These are phyloP conservation scores for Globisporangium cederbergense DNA, from an alignment of 352 stramenopile species.

Conservation along the genomic window DNA sequence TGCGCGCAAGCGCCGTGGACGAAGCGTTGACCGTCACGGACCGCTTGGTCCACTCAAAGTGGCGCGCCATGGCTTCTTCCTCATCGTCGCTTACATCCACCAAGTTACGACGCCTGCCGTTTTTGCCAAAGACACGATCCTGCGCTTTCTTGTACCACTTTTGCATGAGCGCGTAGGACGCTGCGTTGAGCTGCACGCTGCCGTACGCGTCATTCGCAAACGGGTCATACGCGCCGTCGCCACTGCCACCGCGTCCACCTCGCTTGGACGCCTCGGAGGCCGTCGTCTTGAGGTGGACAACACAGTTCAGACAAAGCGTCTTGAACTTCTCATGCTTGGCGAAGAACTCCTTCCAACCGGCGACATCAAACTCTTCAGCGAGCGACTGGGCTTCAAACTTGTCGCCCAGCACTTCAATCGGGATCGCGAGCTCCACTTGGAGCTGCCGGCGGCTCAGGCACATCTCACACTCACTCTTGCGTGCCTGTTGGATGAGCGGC, in stretches of 20 bases:
- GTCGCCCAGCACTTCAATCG: conserved; percentile 90
- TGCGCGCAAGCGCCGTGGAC: conserved; percentile 77
- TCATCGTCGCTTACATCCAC: conserved; percentile 88
- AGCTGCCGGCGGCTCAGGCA: conserved; percentile 93
- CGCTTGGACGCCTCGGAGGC: conserved; percentile 23
- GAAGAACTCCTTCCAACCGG: conserved; percentile 96
- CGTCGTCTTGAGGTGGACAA: conserved; percentile 71
- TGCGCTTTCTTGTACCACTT: conserved; percentile 91
- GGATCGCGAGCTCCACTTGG: conserved; percentile 92
- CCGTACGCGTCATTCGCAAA: conserved; percentile 40
- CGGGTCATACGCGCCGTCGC: conserved; percentile 20
- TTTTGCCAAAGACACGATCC: conserved; percentile 83
- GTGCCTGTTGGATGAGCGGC: conserved; percentile 88
- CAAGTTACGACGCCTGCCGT: conserved; percentile 49
- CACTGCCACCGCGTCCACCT: conserved; percentile 16
- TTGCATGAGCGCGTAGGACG: conserved; percentile 87
- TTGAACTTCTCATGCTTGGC: conserved; percentile 91
- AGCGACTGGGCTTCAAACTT: conserved; percentile 89
- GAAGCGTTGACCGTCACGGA: conserved; percentile 65
- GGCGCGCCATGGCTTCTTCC: conserved; percentile 62
- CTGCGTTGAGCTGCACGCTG: conserved; percentile 70
- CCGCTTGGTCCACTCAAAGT: conserved; percentile 78
- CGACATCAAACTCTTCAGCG: conserved; percentile 90
- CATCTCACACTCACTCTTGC: conserved; percentile 93
- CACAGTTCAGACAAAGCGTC: conserved; percentile 93